Conservation (phyloP, 768 basidiomycete genomes). For the Trametes villosa region DNA sequence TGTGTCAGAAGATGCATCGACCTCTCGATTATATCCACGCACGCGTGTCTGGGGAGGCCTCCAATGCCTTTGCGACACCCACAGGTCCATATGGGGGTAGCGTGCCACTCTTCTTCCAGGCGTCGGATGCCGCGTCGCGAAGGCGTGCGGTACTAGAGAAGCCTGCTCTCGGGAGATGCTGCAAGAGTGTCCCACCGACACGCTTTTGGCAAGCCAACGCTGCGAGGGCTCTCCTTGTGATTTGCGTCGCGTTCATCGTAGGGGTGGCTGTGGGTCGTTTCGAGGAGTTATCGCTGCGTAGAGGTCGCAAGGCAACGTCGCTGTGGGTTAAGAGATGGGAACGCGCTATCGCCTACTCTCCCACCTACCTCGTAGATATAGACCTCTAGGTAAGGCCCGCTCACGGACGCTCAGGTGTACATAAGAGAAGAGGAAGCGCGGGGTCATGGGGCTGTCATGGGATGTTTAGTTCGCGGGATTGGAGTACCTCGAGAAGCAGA, state of each 20-base stretch:
- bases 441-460: constrained; percentile 21
- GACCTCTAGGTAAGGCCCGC: background rate
- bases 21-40: constrained; percentile 41
- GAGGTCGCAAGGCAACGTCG: background rate
- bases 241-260: background rate
- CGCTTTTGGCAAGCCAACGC: background rate
- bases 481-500: too few species aligned
- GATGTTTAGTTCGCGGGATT: background rate
- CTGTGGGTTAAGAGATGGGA: background rate
- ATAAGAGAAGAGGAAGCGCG: background rate
- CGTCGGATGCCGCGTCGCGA: background rate
- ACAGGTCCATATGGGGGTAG: constrained; percentile 61
- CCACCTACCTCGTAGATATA: constrained; percentile 3
- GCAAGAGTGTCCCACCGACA: background rate
- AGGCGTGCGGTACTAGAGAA: constrained; percentile 21
- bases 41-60: constrained; percentile 55
- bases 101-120: constrained; percentile 36
- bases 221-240: background rate
- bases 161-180: constrained; percentile 13
- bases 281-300: background rate
- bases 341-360: background rate
- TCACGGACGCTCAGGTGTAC: background rate
- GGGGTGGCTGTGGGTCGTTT: background rate
- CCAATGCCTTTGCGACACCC: constrained; percentile 63
- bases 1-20: constrained; percentile 21